phyloP scores from a whole-genome alignment of 169 alveolate genomes.

The Cryptosporidium ubiquitum region DNA sequence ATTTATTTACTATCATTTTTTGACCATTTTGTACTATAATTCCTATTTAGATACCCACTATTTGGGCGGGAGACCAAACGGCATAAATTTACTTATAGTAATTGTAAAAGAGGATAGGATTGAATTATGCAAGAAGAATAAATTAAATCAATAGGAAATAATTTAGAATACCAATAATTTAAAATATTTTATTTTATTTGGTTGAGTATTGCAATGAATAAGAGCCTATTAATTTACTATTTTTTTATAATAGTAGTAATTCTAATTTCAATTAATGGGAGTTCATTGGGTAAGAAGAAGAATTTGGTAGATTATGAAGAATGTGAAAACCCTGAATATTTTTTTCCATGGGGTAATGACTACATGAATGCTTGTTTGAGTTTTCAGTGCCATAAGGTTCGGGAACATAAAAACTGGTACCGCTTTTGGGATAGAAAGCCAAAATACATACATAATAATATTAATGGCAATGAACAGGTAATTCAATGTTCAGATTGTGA shows the following conservation, averaged over 20 bases:
- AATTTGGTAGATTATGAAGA: neutral
- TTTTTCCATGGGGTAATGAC: constrained; percentile 57
- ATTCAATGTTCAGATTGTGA: constrained; percentile 61
- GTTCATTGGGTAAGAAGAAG: neutral
- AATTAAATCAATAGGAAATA: neutral
- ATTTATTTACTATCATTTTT: neutral
- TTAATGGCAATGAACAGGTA: constrained; percentile 41
- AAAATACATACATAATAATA: constrained; percentile 32
- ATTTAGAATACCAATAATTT: neutral
- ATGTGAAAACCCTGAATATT: constrained; percentile 8
- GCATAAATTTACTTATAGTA: no score
- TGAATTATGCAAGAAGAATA: no score
- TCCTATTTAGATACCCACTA: neutral
- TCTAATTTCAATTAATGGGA: neutral
- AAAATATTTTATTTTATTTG: neutral
- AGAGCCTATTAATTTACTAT: neutral
- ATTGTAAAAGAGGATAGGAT: no score
- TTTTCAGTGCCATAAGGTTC: constrained; percentile 44
- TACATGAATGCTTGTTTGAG: constrained; percentile 50
- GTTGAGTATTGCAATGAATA: constrained; percentile 1
- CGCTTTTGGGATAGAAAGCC: constrained; percentile 70
- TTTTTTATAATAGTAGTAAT: constrained; percentile 3
- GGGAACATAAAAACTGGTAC: constrained; percentile 59
- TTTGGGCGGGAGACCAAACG: neutral
- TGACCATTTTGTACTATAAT: neutral